Conservation (phyloP, 768 basidiomycete species). For the Boletus coccyginus region DNA sequence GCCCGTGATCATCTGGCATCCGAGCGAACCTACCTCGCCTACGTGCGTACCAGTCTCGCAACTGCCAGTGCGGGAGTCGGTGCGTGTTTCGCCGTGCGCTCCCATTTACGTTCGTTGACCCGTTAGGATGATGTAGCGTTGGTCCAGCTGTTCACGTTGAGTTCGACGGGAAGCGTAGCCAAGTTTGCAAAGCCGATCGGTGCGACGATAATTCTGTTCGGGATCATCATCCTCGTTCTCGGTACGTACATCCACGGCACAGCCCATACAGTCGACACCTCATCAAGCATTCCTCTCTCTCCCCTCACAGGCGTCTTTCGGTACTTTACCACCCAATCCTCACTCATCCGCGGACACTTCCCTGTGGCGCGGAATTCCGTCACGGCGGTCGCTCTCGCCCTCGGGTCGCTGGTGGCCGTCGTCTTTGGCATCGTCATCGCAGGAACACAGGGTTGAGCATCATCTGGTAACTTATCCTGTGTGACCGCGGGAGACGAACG, state of each 20-base stretch:
- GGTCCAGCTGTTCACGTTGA: conserved; percentile 51
- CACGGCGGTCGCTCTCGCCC: conserved; percentile 38
- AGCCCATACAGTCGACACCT: neutral
- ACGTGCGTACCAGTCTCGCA: conserved; percentile 61
- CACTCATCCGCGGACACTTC: conserved; percentile 49
- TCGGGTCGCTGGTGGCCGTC: conserved; percentile 40
- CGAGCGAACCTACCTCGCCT: conserved; percentile 63
- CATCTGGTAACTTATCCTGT: neutral
- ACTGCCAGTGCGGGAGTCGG: conserved; percentile 60
- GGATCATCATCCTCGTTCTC: conserved; percentile 44
- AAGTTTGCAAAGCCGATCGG: conserved; percentile 51
- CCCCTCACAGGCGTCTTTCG: conserved; percentile 40
- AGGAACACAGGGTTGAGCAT: conserved; percentile 12
- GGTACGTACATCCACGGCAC: conserved; percentile 33
- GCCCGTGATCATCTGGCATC: conserved; percentile 64
- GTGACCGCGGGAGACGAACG: neutral
- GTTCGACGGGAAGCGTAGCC: conserved; percentile 14
- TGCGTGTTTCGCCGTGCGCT: conserved; percentile 27
- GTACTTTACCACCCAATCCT: conserved; percentile 53
- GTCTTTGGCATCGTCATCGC: conserved; percentile 44
- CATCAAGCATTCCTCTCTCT: neutral
- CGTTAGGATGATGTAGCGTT: conserved; percentile 34
- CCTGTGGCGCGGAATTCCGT: conserved; percentile 50
- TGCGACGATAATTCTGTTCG: conserved; percentile 45
- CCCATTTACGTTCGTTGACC: neutral